These are phyloP conservation scores for Rosa lucieae DNA, from an alignment of 306 rosid genomes.

Conservation along the genomic window DNA sequence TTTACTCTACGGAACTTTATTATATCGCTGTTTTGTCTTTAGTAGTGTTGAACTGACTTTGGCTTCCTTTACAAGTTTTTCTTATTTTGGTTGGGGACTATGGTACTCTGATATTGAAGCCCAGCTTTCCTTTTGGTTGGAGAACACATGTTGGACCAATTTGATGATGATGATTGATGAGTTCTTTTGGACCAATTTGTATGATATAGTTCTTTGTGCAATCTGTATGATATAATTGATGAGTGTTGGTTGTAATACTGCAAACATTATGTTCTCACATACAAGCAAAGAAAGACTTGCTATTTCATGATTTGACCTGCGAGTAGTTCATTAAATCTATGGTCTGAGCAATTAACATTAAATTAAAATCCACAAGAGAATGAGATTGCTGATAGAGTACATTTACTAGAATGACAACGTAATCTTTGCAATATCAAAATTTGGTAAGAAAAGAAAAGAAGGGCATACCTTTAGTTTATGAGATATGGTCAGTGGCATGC, in stretches of 20 bases:
- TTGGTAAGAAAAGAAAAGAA: constrained; percentile 20
- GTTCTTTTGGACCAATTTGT: not conserved
- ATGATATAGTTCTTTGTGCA: not conserved
- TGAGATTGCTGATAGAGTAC: not conserved
- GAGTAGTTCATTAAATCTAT: not conserved
- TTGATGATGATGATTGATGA: not conserved
- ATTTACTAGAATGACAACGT: not conserved
- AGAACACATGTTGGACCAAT: too few species aligned
- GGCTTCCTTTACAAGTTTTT: too few species aligned
- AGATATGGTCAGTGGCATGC: too few species aligned
- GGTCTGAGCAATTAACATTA: not conserved
- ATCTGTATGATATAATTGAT: not conserved
- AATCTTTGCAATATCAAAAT: not conserved
- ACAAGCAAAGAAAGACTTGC: too few species aligned
- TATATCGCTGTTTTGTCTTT: too few species aligned
- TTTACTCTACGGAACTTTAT: too few species aligned
- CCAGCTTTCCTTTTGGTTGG: too few species aligned
- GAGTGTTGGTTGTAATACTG: not conserved
- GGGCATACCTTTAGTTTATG: too few species aligned
- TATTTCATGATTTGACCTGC: not conserved
- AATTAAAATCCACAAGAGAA: not conserved
- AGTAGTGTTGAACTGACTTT: too few species aligned
- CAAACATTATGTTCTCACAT: not conserved
- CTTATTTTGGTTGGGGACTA: too few species aligned
- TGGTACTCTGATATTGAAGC: too few species aligned